Evolutionary conservation across 306 rosid genomes (phyloP).

Genomic region (Castanea crenata): DNA sequence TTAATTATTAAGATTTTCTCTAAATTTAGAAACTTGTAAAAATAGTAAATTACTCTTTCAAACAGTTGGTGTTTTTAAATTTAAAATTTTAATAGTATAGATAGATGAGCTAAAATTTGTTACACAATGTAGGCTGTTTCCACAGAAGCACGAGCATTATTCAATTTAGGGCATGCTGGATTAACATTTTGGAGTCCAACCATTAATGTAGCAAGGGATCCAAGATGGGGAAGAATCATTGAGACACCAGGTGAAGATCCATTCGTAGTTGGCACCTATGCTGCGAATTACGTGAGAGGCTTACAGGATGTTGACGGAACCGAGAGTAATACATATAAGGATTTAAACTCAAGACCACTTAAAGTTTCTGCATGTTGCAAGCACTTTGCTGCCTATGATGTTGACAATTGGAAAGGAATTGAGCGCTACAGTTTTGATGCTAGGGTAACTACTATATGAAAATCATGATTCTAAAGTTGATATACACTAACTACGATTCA

Average conservation of each 20-base stretch:
- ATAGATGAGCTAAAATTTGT: no score
- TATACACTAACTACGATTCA: no score
- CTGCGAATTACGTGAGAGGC: constrained; percentile 18
- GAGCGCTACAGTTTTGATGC: constrained; percentile 21
- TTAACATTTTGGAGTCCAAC: constrained; percentile 8
- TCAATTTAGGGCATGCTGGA: no score
- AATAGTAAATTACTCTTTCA: no score
- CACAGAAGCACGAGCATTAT: no score
- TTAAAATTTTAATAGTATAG: no score
- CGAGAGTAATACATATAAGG: not conserved
- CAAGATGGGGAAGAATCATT: constrained; percentile 22
- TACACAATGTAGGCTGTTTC: no score
- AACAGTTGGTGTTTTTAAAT: no score
- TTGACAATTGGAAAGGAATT: constrained; percentile 16
- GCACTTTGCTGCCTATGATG: constrained; percentile 18
- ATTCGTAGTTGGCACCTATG: constrained; percentile 7
- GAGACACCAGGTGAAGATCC: constrained; percentile 30
- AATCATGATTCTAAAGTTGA: no score
- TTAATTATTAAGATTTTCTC: no score
- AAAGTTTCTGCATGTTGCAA: constrained; percentile 25
- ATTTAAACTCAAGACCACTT: constrained; percentile 21
- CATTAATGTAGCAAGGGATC: constrained; percentile 23
- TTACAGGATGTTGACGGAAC: constrained; percentile 23
- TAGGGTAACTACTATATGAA: not conserved
- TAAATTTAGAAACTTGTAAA: no score